phyloP scores from a whole-genome alignment of 371 early-diverging fungal species.

The Apophysomyces variabilis region DNA sequence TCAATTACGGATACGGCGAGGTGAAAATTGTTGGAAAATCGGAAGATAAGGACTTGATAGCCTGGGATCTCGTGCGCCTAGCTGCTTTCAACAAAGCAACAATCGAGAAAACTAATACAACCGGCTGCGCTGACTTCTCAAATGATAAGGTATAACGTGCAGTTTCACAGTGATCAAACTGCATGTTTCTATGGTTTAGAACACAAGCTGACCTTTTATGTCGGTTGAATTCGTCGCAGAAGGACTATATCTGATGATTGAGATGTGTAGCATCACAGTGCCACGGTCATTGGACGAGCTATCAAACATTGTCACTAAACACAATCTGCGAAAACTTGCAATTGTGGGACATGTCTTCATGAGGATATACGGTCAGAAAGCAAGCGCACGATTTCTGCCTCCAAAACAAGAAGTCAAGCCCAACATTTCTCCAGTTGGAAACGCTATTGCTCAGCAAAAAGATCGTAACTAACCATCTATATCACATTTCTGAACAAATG shows the following conservation, averaged over 20 bases:
- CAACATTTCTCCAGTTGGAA: not conserved
- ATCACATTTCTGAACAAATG: constrained; percentile 7
- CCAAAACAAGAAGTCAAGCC: constrained; percentile 2
- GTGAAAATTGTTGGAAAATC: constrained; percentile 2
- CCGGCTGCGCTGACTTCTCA: constrained; percentile 6
- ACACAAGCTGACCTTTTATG: constrained; percentile 8
- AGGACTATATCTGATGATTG: constrained; percentile 10
- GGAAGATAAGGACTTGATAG: constrained; percentile 22
- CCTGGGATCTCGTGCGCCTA: constrained; percentile 32
- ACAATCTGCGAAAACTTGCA: not conserved
- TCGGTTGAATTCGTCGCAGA: constrained; percentile 1
- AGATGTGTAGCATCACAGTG: constrained; percentile 7
- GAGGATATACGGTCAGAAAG: constrained; percentile 2
- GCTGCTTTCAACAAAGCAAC: constrained; percentile 21
- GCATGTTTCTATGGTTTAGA: constrained; percentile 1
- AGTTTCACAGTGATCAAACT: not conserved
- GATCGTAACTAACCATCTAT: not conserved
- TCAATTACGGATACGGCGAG: not conserved
- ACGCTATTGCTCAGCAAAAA: constrained; percentile 3
- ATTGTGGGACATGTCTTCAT: constrained; percentile 1
- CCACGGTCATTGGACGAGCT: constrained; percentile 1
- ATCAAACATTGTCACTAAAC: constrained; percentile 11
- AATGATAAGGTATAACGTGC: not conserved
- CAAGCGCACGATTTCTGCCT: constrained; percentile 4
- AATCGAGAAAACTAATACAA: constrained; percentile 4